Evolutionary conservation across 164 flowering plant species (phyloP), one percentile per base, ranked within the genome.

Genomic region (Magnolia officinalis): DNA sequence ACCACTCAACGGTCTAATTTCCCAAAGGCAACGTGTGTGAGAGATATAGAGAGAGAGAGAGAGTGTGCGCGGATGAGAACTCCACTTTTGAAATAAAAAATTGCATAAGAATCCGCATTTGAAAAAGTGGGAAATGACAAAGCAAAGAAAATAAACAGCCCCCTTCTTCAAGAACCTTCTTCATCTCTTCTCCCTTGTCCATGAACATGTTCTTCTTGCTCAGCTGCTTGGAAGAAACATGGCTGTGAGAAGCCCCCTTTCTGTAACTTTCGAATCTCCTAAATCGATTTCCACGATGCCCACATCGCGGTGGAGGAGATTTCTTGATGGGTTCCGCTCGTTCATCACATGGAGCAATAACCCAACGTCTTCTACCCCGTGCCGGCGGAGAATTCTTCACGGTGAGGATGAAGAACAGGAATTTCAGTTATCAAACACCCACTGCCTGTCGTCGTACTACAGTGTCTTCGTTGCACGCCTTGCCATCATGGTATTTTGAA

Each of bases 381-480:
- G 67, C 11, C 80, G 70, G 11, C 72, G 87, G 67, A 81, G 90
- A 78, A 81, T 83, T 52, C 78, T 83, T 67, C 85, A 73, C 16
- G 80, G 88, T 29, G 88, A 85, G 71, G 89, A 80, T 18, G 90
- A 89, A 72, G 86, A 85, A 45, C 90, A 89, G 67, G 88, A 89
- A 13, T 83, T 89, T 70, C 94, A 84, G 79, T 82, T 80, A 79
- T 85, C 85, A 18, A 86, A 81, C 66, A 74, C 89, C 58, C 88
- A 74, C 73, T 92, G 98, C 74, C 87, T 92, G 50, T 88, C 99
- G 0, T 95, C 99, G 0, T 93, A 93, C 78, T 93, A 93, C 86
- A 93, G 99, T 61, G 97, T 95, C 76, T 95, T 95, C 45, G 98
- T 89, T 0, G 99, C 89, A 72, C 96, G 99, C 45, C 95, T 95